Evolutionary conservation across 305 asterid species (phyloP), one percentile per base, ranked within the genome.

Genomic region (Plantago coronopus): DNA sequence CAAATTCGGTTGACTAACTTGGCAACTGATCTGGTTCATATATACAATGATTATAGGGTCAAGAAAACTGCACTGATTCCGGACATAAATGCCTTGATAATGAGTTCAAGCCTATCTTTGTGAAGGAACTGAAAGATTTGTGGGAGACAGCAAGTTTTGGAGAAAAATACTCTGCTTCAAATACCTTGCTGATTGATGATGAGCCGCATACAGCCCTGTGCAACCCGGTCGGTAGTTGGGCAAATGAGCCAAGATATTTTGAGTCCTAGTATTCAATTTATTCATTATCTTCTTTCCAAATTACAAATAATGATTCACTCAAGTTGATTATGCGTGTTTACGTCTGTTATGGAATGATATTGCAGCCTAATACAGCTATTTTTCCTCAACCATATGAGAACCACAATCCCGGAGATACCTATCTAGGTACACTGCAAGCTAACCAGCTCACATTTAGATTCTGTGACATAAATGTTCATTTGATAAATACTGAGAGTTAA

Each of bases 181-280:
- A 87, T 17, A 81, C 89, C 13, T 25, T 85, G 65, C 9, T 87
- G 23, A 64, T 87, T 37, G 91, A 87, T 50, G 74, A 74, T 23
- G 90, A 80, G 14, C 88, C 90, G 3, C 75, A 72, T 57, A 71
- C 66, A 0, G 42, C 75, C 54, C 84, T 87, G 0, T 75, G 77
- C 16, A 87, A 87, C 59, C 88, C 88, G 54, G 91, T 87, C 85
- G 54, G 91, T 87, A 77, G 1, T 48, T 29, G 6, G 25, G 15
- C 16, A 9, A 6, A 0, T 2, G 42, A n/a, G 0, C 2, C 8
- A 7, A 6, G 0, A 2, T 6, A 34, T 7, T 2, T 0, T 4
- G 31, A 27, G 2, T 2, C 5, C 38, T 3, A 31, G 9, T 7
- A 7, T 34, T 7, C 1, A 1, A 34, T 0, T 34, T 9, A 0